A percentile compares a stretch with the other conserved stretches of the same genome.
Evolutionary conservation across 2,329 filamentous ascomycete species (phyloP).

Genomic region (Pseudogymnoascus sp.): DNA sequence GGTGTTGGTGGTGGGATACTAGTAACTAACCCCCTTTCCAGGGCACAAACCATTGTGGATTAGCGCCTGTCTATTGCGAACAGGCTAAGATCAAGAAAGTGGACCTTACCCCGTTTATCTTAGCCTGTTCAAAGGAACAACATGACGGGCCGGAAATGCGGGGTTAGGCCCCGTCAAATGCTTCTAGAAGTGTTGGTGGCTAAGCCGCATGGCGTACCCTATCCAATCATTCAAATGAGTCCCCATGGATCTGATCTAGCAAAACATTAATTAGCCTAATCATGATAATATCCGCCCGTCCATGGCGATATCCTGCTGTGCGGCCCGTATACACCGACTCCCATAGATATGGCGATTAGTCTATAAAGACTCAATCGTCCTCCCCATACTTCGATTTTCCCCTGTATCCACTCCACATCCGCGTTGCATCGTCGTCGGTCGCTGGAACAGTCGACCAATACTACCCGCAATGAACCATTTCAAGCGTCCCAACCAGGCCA

Average conservation of each 20-base stretch:
- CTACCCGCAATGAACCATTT: neutral
- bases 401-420: neutral
- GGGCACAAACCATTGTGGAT: no score
- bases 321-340: neutral
- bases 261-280: neutral
- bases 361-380: neutral
- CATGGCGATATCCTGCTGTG: neutral
- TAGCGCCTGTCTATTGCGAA: neutral
- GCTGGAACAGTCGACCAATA: neutral
- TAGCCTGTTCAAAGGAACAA: neutral
- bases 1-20: no score
- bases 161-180: neutral
- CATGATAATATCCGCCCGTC: neutral
- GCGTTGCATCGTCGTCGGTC: neutral
- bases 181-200: neutral
- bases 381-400: neutral
- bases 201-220: neutral
- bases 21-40: no score
- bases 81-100: neutral
- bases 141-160: neutral
- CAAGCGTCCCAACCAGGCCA: conserved; percentile 19
- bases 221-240: neutral
- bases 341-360: neutral
- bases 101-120: neutral
- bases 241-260: neutral